Evolutionary conservation across 176 grass and related monocot species (phyloP).

Genomic region (Bothriochloa decipiens): DNA sequence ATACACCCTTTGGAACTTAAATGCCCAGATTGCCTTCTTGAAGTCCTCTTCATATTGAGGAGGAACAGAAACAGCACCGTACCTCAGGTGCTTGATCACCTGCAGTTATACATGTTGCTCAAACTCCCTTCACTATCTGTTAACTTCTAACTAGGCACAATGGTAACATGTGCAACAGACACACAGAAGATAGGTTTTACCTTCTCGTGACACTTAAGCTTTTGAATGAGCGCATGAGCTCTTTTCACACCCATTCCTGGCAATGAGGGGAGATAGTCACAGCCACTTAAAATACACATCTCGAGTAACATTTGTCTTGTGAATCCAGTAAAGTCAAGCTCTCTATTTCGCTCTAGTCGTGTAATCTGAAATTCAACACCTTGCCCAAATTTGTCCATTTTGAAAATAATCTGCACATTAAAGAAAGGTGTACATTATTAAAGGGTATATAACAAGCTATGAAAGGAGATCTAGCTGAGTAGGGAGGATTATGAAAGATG

Average conservation of each 20-base stretch:
- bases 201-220: constrained; percentile 82
- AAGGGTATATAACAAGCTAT: constrained; percentile 9
- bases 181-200: constrained; percentile 46
- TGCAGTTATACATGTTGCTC: constrained; percentile 51
- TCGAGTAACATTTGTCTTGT: constrained; percentile 92
- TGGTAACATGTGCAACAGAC: constrained; percentile 22
- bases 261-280: constrained; percentile 92
- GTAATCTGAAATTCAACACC: constrained; percentile 83
- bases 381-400: constrained; percentile 99
- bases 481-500: not conserved
- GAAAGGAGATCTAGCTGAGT: not conserved
- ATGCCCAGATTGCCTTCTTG: constrained; percentile 84
- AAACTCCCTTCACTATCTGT: not conserved
- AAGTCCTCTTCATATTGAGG: constrained; percentile 89
- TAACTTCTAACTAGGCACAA: not conserved
- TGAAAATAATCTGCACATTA: constrained; percentile 83
- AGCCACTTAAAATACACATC: constrained; percentile 99
- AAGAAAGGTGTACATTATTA: constrained; percentile 16
- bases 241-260: constrained; percentile 97
- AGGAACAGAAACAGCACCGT: constrained; percentile 69
- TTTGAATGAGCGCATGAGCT: constrained; percentile 84
- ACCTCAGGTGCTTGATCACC: constrained; percentile 89
- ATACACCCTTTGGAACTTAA: constrained; percentile 95
- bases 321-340: constrained; percentile 85
- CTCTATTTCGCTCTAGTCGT: constrained; percentile 68